Conservation (phyloP, 140 eudicot species). For the Erigeron philadelphicus region DNA sequence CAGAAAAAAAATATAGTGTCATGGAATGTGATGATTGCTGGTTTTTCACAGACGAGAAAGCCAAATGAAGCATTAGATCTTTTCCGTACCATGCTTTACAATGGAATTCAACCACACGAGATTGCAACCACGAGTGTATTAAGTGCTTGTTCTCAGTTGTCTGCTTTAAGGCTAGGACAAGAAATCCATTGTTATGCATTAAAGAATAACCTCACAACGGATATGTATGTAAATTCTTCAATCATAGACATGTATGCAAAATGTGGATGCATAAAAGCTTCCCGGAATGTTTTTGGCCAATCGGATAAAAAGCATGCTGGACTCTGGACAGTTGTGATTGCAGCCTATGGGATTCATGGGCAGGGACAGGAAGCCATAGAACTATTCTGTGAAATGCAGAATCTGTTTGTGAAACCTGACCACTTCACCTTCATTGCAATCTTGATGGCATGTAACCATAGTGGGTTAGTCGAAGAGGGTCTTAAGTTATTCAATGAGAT, state of each 20-base stretch:
- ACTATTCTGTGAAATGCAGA: constrained; percentile 49
- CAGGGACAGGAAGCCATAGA: constrained; percentile 41
- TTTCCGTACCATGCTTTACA: constrained; percentile 35
- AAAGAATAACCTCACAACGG: constrained; percentile 41
- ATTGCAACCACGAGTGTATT: constrained; percentile 44
- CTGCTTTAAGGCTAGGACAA: constrained; percentile 54
- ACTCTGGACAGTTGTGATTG: constrained; percentile 56
- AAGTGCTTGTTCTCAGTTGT: constrained; percentile 58
- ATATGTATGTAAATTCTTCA: constrained; percentile 40
- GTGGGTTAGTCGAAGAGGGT: constrained; percentile 49
- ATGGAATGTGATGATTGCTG: constrained; percentile 74
- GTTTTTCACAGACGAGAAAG: constrained; percentile 45
- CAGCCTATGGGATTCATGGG: constrained; percentile 73
- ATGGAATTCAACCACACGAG: constrained; percentile 43
- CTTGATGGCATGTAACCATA: constrained; percentile 59
- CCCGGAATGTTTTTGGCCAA: constrained; percentile 44
- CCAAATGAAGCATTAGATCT: constrained; percentile 50
- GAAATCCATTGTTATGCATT: constrained; percentile 57
- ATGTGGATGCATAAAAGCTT: constrained; percentile 52
- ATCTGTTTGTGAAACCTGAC: constrained; percentile 45
- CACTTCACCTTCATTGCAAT: constrained; percentile 52
- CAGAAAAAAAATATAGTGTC: constrained; percentile 47
- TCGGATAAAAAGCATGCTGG: constrained; percentile 39
- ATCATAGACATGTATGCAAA: constrained; percentile 77
- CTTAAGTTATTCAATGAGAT: constrained; percentile 44